phyloP scores from a whole-genome alignment of 148 eudicot species.

The Hydrangea macrophylla region DNA sequence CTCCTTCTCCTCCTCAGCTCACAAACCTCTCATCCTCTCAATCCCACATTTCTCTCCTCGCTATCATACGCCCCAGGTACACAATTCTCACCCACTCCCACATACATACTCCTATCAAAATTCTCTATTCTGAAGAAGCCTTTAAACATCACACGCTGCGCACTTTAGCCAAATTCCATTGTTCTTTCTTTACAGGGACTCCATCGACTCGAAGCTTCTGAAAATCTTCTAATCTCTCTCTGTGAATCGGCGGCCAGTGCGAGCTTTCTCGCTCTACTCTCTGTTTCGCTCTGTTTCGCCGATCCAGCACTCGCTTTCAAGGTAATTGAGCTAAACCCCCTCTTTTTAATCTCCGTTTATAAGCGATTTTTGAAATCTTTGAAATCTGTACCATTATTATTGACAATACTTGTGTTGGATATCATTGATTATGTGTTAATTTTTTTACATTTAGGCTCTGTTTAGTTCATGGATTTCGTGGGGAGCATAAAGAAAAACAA shows the following conservation, averaged over 20 bases:
- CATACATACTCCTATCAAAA: no score
- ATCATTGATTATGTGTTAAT: no score
- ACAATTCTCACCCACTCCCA: neutral
- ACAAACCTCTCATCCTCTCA: constrained; percentile 11
- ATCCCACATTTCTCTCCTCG: constrained; percentile 4
- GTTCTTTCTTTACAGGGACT: constrained; percentile 6
- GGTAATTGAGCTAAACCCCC: constrained; percentile 28
- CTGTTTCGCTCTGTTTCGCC: constrained; percentile 69
- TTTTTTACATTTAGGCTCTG: no score
- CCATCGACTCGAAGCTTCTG: neutral
- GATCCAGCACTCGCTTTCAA: constrained; percentile 87
- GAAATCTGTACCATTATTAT: no score
- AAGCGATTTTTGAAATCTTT: no score
- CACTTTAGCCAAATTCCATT: neutral
- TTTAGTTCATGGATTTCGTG: no score
- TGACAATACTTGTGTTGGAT: no score
- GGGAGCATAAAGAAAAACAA: no score
- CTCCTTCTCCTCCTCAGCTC: constrained; percentile 10
- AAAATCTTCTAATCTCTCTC: constrained; percentile 15
- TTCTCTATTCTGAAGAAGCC: no score
- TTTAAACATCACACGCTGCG: neutral
- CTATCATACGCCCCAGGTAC: constrained; percentile 5
- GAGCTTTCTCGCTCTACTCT: constrained; percentile 53
- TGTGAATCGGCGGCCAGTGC: constrained; percentile 48
- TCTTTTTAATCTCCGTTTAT: neutral